A percentile compares a stretch with the other conserved stretches of the same genome.
These are phyloP conservation scores for Apiospora koreana DNA, from an alignment of 2,329 filamentous ascomycete genomes.

Conservation along the genomic window DNA sequence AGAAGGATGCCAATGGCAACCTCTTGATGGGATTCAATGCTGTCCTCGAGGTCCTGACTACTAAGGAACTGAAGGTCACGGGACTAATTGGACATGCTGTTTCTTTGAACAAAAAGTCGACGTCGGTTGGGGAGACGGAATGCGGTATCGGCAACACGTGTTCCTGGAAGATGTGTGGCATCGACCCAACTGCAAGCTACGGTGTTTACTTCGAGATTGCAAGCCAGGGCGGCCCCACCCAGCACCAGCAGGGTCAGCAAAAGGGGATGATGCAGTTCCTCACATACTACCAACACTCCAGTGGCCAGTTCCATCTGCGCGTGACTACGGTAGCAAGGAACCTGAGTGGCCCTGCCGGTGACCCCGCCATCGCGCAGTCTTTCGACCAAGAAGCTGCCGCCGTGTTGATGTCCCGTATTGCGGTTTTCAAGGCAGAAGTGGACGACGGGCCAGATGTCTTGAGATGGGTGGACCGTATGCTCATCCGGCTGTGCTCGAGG, in stretches of 20 bases:
- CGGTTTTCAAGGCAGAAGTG: slow-evolving; percentile 97
- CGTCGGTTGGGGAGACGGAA: slow-evolving; percentile 95
- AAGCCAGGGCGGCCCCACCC: slow-evolving; percentile 82
- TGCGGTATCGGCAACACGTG: slow-evolving; percentile 98
- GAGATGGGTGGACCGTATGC: slow-evolving; percentile 97
- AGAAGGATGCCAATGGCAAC: slow-evolving; percentile 94
- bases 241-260: slow-evolving; percentile 83
- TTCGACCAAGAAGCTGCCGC: slow-evolving; percentile 98
- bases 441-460: slow-evolving; percentile 98
- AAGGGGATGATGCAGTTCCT: slow-evolving; percentile 98
- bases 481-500: slow-evolving; percentile 91
- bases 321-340: slow-evolving; percentile 93
- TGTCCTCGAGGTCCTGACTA: slow-evolving; percentile 91
- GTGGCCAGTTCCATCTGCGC: slow-evolving; percentile 91
- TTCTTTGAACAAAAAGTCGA: slow-evolving; percentile 96
- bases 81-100: slow-evolving; percentile 96
- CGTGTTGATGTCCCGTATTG: slow-evolving; percentile 98
- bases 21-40: slow-evolving; percentile 98
- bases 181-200: slow-evolving; percentile 91
- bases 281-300: slow-evolving; percentile 97
- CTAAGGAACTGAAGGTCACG: slow-evolving; percentile 97
- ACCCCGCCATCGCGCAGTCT: slow-evolving; percentile 92
- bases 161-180: slow-evolving; percentile 99
- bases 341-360: slow-evolving; percentile 88
- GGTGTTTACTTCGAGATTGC: slow-evolving; percentile 98